Conservation (phyloP, 139 green algal species). For the Penium margaritaceum region DNA sequence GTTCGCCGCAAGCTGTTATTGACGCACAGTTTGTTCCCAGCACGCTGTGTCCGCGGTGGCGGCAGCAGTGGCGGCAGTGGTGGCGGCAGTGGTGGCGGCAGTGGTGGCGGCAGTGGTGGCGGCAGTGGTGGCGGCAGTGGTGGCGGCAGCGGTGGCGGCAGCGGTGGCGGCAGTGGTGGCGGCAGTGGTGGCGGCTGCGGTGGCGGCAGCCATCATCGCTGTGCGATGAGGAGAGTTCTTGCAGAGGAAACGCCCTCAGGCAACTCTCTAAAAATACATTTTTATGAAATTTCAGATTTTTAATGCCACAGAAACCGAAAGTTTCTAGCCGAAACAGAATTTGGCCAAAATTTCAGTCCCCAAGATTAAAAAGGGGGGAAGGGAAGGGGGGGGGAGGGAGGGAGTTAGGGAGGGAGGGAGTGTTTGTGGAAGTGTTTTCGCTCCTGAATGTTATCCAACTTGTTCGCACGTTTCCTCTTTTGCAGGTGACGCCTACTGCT, state of each 20-base stretch:
- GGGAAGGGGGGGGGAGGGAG: neutral
- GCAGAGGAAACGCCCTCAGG: no score
- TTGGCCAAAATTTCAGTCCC: neutral
- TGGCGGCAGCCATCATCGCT: neutral
- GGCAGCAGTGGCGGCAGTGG: no score
- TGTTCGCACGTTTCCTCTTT: neutral
- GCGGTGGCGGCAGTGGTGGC: neutral
- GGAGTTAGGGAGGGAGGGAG: neutral
- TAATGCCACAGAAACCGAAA: no score
- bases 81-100: no score
- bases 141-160: neutral
- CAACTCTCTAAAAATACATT: no score
- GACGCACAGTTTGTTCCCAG: no score
- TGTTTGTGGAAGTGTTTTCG: neutral
- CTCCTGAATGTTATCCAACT: neutral
- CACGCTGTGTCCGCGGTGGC: no score
- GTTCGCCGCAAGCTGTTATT: no score
- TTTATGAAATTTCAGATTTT: neutral
- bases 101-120: no score
- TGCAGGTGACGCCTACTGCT: constrained; percentile 42
- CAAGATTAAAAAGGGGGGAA: neutral
- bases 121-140: neutral
- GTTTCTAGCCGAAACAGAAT: neutral
- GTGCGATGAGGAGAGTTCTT: no score
- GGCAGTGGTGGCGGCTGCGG: neutral